These are phyloP conservation scores for Neoascochyta sp. DNA, from an alignment of 2,329 filamentous ascomycete genomes.

Conservation along the genomic window DNA sequence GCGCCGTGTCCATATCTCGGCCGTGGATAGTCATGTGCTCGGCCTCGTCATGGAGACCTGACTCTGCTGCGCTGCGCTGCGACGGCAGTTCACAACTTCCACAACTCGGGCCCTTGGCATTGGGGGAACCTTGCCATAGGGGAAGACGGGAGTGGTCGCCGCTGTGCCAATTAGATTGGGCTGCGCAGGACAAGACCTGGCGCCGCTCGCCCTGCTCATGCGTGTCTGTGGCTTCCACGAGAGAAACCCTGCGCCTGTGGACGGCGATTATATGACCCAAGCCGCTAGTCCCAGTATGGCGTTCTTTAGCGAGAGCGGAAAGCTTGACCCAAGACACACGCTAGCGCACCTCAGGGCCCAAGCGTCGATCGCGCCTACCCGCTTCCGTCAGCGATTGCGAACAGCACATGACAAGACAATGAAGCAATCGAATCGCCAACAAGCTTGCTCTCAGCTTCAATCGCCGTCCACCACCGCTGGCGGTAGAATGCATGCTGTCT, in stretches of 20 bases:
- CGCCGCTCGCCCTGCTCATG: no score
- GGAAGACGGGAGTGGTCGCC: constrained; percentile 2
- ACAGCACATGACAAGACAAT: constrained; percentile 16
- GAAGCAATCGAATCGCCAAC: constrained; percentile 1
- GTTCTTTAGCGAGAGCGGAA: constrained; percentile 15
- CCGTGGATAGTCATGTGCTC: no score
- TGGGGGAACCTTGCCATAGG: constrained; percentile 1
- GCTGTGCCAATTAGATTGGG: no score
- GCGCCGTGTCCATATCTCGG: no score
- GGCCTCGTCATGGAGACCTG: no score
- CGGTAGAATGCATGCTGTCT: no score
- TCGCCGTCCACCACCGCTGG: no score
- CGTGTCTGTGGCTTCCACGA: constrained; percentile 19
- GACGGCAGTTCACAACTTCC: constrained; percentile 4
- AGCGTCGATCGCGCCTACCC: constrained; percentile 13
- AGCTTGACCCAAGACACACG: constrained; percentile 9
- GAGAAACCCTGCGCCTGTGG: constrained; percentile 12
- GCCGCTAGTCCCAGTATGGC: constrained; percentile 11
- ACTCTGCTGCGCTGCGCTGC: no score
- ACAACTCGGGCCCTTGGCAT: constrained; percentile 1
- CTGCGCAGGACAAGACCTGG: no score
- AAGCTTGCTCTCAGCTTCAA: constrained; percentile 1
- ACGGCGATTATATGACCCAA: constrained; percentile 14
- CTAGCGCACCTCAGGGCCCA: constrained; percentile 11
- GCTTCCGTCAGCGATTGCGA: constrained; percentile 21